These are phyloP conservation scores for Rubia occidens DNA, from an alignment of 305 asterid species.

Conservation along the genomic window DNA sequence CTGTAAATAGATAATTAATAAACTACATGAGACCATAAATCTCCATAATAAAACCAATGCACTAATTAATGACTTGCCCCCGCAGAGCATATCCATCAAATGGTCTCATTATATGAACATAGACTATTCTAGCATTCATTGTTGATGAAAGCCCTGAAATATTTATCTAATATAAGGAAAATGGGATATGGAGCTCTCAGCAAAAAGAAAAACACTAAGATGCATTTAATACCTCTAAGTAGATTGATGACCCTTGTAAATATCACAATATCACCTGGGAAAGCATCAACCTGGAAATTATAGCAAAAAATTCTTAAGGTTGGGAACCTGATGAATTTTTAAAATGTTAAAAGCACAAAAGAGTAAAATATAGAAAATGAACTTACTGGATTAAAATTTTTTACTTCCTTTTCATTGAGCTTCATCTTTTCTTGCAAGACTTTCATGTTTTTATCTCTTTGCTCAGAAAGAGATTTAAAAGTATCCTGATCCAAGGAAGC, in stretches of 20 bases:
- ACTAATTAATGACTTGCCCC: constrained; percentile 38
- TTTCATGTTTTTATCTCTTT: constrained; percentile 70
- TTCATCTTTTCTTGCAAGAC: constrained; percentile 80
- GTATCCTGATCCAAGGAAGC: constrained; percentile 50
- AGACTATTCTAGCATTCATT: constrained; percentile 70
- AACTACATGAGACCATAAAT: constrained; percentile 25
- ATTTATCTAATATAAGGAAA: constrained; percentile 22
- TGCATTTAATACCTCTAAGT: constrained; percentile 61
- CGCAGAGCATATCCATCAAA: constrained; percentile 91
- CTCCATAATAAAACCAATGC: constrained; percentile 8
- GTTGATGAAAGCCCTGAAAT: constrained; percentile 86
- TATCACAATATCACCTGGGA: constrained; percentile 97
- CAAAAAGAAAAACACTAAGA: background rate
- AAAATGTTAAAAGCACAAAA: background rate
- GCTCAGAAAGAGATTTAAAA: constrained; percentile 65
- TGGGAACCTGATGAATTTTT: background rate
- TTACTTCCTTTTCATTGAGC: constrained; percentile 71
- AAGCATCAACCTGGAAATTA: constrained; percentile 83
- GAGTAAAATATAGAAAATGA: constrained; percentile 16
- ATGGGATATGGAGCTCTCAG: constrained; percentile 5
- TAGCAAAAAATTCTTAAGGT: constrained; percentile 10
- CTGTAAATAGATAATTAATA: constrained; percentile 35
- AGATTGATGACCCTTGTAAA: constrained; percentile 91
- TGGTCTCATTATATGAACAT: constrained; percentile 88
- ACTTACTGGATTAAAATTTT: constrained; percentile 95